These are phyloP conservation scores for Lactarius deliciosus DNA, from an alignment of 768 basidiomycete genomes.

Conservation along the genomic window DNA sequence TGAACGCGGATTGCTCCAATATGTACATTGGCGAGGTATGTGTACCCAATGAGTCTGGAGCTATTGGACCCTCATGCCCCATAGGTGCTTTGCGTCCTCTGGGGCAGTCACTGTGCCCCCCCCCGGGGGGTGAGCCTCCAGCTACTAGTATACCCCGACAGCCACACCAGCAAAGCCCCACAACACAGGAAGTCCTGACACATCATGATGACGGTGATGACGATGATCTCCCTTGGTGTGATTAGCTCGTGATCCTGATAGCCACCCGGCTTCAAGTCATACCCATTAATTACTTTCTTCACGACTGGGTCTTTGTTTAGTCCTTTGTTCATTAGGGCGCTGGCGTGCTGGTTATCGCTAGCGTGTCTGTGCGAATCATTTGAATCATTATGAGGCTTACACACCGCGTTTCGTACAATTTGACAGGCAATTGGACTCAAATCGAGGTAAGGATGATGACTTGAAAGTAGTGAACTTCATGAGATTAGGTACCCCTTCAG, in stretches of 20 bases:
- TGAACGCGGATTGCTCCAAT: conserved; percentile 56
- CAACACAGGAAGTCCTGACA: not conserved
- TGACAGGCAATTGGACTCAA: not conserved
- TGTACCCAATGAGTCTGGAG: conserved; percentile 7
- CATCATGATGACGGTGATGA: not conserved
- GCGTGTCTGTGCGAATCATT: not conserved
- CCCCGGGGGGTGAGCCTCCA: not conserved
- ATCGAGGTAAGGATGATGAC: not conserved
- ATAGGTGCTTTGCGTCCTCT: conserved; percentile 17
- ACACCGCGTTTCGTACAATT: not conserved
- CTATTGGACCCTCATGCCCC: not conserved
- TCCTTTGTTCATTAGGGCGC: not conserved
- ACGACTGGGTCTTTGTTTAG: not conserved
- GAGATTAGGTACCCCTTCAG: not conserved
- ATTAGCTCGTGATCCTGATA: not conserved
- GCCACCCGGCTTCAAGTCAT: not conserved
- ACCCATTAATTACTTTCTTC: conserved; percentile 2
- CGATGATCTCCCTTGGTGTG: conserved; percentile 13
- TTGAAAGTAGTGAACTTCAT: not conserved
- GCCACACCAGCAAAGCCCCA: not conserved
- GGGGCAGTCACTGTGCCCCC: not conserved
- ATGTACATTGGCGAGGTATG: conserved; percentile 75
- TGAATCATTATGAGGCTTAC: not conserved
- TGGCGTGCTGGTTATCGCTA: conserved; percentile 7
- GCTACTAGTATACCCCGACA: not conserved